Evolutionary conservation across 352 stramenopile species (phyloP), one percentile per base, ranked within the genome.

Genomic region (Globisporangium takayamanum): DNA sequence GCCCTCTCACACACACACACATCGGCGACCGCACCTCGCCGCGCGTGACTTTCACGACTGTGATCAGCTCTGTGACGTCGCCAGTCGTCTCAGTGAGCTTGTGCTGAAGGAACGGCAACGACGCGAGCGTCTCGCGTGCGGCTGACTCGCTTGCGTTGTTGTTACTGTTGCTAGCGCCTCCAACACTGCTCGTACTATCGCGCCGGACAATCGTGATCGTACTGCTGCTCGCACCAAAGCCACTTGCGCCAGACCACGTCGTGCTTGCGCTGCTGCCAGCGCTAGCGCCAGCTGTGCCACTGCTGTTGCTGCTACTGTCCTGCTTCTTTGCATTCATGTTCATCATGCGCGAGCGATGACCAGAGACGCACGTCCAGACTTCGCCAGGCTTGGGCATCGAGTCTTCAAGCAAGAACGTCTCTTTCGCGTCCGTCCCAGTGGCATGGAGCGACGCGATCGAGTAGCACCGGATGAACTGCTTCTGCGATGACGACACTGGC

Each of bases 381-480:
- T 92, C 82, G 0, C 79, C 79, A 5, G 77, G 70, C 55, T 89
- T 92, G 12, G 79, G 82, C 76, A 92, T 88, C 16, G 73, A 77
- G 53, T 92, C 82, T 64, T 92, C 79, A 0, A 89, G 60, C 39
- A 89, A 62, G 54, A 88, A 87, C 48, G 70, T 78, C 48, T 87
- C 78, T 30, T 72, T 61, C 2, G 49, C 52, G 0, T 72, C 66
- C 16, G 22, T 74, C 46, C 74, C 70, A 28, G 54, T 67, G 1
- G 53, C 60, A 8, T 77, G 82, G 5, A 87, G 69, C 4, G 70
- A 61, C 15, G 73, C 63, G 48, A 92, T 79, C 3, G 79, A 74
- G 37, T 70, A 85, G 60, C 76, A 87, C 6, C 68, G 70, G 39
- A 88, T 77, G 53, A 87, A 84, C 30, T 81, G 67, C 20, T 62